Evolutionary conservation across 2,329 filamentous ascomycete species (phyloP).

Genomic region (Hortaea werneckii): DNA sequence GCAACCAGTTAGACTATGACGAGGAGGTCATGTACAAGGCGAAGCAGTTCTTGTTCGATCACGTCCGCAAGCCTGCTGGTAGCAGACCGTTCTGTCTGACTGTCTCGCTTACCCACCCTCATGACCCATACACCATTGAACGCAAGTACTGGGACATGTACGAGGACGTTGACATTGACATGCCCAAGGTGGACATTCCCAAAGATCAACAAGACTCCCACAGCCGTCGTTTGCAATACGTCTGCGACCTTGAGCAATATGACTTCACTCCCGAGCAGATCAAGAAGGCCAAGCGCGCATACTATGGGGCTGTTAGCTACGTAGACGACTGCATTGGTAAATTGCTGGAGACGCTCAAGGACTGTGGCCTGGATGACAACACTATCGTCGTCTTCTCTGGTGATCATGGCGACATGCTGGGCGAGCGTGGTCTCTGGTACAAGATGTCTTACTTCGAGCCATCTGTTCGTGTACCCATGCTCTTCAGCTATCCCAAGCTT

Average conservation of each 20-base stretch:
- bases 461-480: constrained; percentile 77
- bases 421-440: constrained; percentile 86
- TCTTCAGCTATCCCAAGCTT: constrained; percentile 68
- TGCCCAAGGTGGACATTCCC: constrained; percentile 68
- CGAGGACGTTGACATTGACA: constrained; percentile 74
- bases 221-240: constrained; percentile 75
- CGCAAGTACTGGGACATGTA: constrained; percentile 90
- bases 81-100: constrained; percentile 77
- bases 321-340: constrained; percentile 88
- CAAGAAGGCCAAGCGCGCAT: constrained; percentile 73
- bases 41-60: constrained; percentile 81
- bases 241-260: constrained; percentile 77
- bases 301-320: constrained; percentile 88
- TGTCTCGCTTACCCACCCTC: constrained; percentile 85
- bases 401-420: constrained; percentile 93
- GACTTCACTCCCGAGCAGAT: constrained; percentile 78
- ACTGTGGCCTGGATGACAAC: constrained; percentile 70
- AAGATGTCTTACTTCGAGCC: constrained; percentile 97
- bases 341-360: constrained; percentile 65
- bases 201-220: constrained; percentile 78
- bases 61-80: constrained; percentile 68
- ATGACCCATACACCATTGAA: constrained; percentile 91
- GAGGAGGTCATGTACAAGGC: constrained; percentile 92
- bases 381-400: constrained; percentile 89
- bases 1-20: constrained; percentile 92